Base-by-base conservation (phyloP, 495 filamentous ascomycete genomes). In the Trichoderma reesei region DNA sequence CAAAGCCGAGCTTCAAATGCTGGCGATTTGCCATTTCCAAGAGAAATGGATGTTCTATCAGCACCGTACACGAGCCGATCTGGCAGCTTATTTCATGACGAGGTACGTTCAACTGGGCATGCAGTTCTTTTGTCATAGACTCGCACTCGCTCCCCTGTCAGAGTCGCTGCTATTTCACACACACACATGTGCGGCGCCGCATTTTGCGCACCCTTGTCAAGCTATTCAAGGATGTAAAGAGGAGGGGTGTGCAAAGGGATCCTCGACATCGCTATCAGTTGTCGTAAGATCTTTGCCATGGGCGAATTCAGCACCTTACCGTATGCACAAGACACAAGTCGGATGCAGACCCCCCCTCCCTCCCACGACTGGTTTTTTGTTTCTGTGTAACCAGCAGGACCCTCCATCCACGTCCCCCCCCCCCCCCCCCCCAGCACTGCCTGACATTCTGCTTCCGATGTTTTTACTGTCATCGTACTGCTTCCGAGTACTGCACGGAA, bases 201-300 rank as follows among this genome's bases (percentile, higher is more conserved):
- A 31, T 31, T 56, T 31, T 26, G n/a, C 44, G 14, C 44, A 8
- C 31, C 26, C 26, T 56, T 56, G 51, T 31, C 42, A 46, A 46
- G 16, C 42, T n/a, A 5, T n/a, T 46, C 34, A 14, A 26, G 31
- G 14, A 14, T 56, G 51, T 33, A n/a, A 18, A 9, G 51, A 56
- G 18, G 51, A 56, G 4, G 51, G 51, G 8, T 9, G n/a, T 56
- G 34, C 51, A 56, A 33, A n/a, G 8, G 34, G 31, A 34, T 33
- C 34, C 20, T 14, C 10, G 3, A 31, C 20, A 31, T 9, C 26
- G 31, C 51, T 33, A 10, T 31, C 26, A 31, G 10, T 34, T 56
- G 31, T 33, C 20, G 51, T 26, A 56, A 56, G 51, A 56, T 56
- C 51, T 56, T n/a, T n/a, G 51, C 31, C 51, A 34, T 34, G 51